phyloP scores from a whole-genome alignment of 768 basidiomycete species.

The Kwoniella newhampshirensis region DNA sequence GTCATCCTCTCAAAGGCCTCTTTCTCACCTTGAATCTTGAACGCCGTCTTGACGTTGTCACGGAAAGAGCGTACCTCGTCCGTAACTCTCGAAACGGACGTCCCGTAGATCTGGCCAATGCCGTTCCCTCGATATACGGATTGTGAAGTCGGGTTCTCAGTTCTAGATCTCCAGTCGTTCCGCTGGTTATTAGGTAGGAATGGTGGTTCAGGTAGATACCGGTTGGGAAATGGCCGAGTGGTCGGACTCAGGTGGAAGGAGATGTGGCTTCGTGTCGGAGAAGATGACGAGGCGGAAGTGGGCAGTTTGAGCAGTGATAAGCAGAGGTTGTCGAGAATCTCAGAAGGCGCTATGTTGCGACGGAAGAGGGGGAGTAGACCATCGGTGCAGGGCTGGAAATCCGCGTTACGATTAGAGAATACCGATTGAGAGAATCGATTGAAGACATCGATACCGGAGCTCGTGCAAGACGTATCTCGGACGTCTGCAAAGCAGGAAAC shows the following conservation, averaged over 20 bases:
- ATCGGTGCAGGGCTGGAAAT: conserved; percentile 36
- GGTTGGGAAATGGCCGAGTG: not conserved
- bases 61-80: conserved; percentile 24
- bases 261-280: conserved; percentile 2
- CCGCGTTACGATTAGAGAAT: conserved; percentile 27
- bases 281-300: not conserved
- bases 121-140: conserved; percentile 27
- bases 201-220: conserved; percentile 16
- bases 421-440: conserved; percentile 23
- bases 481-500: conserved; percentile 22
- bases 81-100: conserved; percentile 6
- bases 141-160: not conserved
- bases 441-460: conserved; percentile 32
- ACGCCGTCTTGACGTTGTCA: conserved; percentile 19
- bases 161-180: not conserved
- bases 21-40: conserved; percentile 17
- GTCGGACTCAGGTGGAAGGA: conserved; percentile 10
- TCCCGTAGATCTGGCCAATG: conserved; percentile 37
- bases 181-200: not conserved
- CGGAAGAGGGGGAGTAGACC: conserved; percentile 36
- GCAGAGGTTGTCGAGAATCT: conserved; percentile 17
- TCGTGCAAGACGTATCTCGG: conserved; percentile 42
- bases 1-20: conserved; percentile 5
- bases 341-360: conserved; percentile 6
- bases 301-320: conserved; percentile 16